Evolutionary conservation across 1,284 basidiomycete genomes (phyloP).

Genomic region (Ganoderma boninense): DNA sequence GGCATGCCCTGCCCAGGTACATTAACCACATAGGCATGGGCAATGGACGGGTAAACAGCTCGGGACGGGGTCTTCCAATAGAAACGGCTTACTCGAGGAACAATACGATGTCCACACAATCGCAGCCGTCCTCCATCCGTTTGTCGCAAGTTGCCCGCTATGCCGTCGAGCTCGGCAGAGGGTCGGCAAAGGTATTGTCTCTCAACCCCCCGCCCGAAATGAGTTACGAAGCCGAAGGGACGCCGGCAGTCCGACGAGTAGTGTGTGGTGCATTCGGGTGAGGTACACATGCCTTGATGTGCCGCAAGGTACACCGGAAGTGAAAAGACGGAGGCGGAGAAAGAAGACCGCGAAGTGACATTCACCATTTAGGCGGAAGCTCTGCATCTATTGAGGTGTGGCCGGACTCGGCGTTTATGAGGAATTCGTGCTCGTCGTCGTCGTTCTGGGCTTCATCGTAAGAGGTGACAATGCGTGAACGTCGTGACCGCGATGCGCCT

Average conservation of each 20-base stretch:
- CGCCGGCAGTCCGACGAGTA: not conserved
- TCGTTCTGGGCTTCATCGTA: slow-evolving; percentile 49
- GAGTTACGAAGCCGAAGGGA: not conserved
- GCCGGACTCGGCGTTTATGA: slow-evolving; percentile 59
- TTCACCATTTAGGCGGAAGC: slow-evolving; percentile 46
- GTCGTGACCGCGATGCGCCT: slow-evolving; percentile 56
- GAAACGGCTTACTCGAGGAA: not conserved
- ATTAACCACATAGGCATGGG: slow-evolving; percentile 5
- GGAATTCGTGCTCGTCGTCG: slow-evolving; percentile 74
- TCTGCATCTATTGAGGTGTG: slow-evolving; percentile 69
- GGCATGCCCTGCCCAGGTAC: not conserved
- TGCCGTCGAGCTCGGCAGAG: slow-evolving; percentile 1
- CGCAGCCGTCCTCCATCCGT: not conserved
- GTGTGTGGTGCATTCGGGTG: not conserved
- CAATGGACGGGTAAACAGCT: slow-evolving; percentile 1
- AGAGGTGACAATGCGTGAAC: slow-evolving; percentile 44
- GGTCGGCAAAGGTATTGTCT: not conserved
- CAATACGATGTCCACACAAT: not conserved
- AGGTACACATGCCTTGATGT: slow-evolving; percentile 4
- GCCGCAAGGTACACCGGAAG: not conserved
- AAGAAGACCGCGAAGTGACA: slow-evolving; percentile 15
- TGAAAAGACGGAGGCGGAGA: slow-evolving; percentile 2
- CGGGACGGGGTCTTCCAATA: not conserved
- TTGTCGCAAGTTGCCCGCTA: not conserved
- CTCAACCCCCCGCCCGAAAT: not conserved